Evolutionary conservation across 2,329 filamentous ascomycete genomes (phyloP), one percentile per base, ranked within the genome.

Genomic region (Fusarium verrucosum): DNA sequence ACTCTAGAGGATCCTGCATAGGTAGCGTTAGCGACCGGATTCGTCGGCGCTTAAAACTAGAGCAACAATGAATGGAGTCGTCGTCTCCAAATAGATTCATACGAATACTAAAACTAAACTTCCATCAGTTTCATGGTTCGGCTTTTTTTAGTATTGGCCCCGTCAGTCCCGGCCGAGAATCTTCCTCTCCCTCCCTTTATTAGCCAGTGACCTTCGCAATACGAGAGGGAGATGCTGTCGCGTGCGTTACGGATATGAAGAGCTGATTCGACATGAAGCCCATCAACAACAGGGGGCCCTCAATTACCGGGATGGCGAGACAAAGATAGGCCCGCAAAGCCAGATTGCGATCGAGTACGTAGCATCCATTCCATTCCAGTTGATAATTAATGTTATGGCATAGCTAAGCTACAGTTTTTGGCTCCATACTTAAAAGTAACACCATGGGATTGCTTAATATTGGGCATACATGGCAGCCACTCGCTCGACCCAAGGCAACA

Each of bases 61-160:
- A 50, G 17, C 16, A 49, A 17, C 45, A 30, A 28, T 16, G 28
- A 8, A 49, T n/a, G 17, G 17, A 41, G 17, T 23, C n/a, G n/a
- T n/a, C n/a, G n/a, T n/a, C n/a, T n/a, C 52, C 32, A 44, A 43
- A 23, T 56, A 23, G n/a, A n/a, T n/a, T n/a, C n/a, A n/a, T n/a
- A n/a, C n/a, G n/a, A n/a, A n/a, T n/a, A n/a, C n/a, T n/a, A n/a
- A n/a, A 38, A 33, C 13, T 36, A 51, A 40, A 55, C 28, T 30
- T 51, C n/a, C n/a, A n/a, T n/a, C 52, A 56, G 49, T 61, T 61
- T 61, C 42, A 55, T 65, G 49, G 65, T 65, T 68, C 62, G 66
- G 65, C 65, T 65, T 47, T 35, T 61, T 41, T 61, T 47, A 54
- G 40, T 30, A 44, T 41, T 28, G 57, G 40, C 40, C 35, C 43